Evolutionary conservation across 2,329 filamentous ascomycete genomes (phyloP), one percentile per base, ranked within the genome.

Genomic region (Hymenoscyphus scutula): DNA sequence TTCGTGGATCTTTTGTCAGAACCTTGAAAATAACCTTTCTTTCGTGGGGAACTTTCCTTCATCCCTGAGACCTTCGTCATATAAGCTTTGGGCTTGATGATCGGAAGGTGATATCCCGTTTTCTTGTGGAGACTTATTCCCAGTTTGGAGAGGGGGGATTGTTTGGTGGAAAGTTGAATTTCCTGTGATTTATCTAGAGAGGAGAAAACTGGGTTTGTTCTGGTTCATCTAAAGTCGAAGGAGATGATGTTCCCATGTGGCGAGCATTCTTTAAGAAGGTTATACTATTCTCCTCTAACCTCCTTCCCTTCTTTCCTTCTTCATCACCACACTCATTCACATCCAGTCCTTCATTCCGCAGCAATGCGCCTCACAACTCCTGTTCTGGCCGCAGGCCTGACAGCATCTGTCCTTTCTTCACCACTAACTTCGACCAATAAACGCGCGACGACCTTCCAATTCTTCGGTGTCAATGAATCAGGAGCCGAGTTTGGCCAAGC

Each of bases 401-500:
- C 51, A 13, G 51, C 27, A 5, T 54, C 51, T 13, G 51, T 27
- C 10, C 17, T 54, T 15, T 11, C 51, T 8, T 29, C 51, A 11
- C 51, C 51, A n/a, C 25, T 54, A 13, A 54, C 51, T 15, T 30
- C 51, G 3, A 54, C 51, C 5, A 15, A 25, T 3, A 54, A 29
- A 54, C 29, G 56, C 53, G 41, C 58, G 15, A 64, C 60, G 27
- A 57, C 53, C 30, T 62, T 62, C 17, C 54, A 48, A 48, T 62
- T 62, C 57, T 54, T 54, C 27, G 67, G 67, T 53, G 70, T 68
- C 41, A 71, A 70, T 55, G 71, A 87, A 71, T 81, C 83, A 19
- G 85, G 85, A 11, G 84, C 85, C 51, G 86, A 89, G 67, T 89
- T 89, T 64, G 85, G 85, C 41, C 77, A 82, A 62, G 75, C 71